phyloP scores from a whole-genome alignment of 1,284 basidiomycete species.

The Ceratorhiza oryzae-sativae region DNA sequence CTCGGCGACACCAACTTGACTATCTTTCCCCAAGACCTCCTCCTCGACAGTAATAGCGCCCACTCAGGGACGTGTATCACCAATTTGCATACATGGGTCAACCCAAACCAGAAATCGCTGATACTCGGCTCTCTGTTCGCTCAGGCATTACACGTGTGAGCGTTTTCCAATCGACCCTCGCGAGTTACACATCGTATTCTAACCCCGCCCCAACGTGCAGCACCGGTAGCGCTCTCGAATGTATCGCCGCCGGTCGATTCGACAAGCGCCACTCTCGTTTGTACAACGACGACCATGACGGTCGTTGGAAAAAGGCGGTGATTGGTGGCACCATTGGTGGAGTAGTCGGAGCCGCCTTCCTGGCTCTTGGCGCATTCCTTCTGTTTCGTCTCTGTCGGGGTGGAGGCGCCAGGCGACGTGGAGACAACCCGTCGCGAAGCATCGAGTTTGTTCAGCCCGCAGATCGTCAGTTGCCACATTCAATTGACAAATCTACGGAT shows the following conservation, averaged over 20 bases:
- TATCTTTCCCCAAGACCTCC: conserved; percentile 2
- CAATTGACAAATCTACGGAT: background rate
- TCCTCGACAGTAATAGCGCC: background rate
- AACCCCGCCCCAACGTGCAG: background rate
- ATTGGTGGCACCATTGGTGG: conserved; percentile 31
- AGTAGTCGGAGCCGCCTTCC: conserved; percentile 19
- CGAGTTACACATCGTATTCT: background rate
- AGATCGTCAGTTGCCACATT: background rate
- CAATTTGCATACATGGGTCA: conserved; percentile 12
- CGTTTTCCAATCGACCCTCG: background rate
- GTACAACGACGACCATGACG: background rate
- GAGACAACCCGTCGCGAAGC: background rate
- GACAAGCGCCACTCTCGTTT: background rate
- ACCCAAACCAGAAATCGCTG: background rate
- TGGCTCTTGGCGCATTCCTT: conserved; percentile 6
- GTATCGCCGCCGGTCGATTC: background rate
- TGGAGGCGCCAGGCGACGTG: background rate
- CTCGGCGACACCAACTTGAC: conserved; percentile 1
- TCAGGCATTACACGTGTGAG: conserved; percentile 5
- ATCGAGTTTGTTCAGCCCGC: background rate
- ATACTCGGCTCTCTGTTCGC: conserved; percentile 5
- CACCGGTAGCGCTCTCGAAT: background rate
- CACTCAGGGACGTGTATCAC: conserved; percentile 14
- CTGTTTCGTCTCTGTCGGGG: conserved; percentile 3
- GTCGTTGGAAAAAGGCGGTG: conserved; percentile 1